phyloP scores from a whole-genome alignment of 495 filamentous ascomycete genomes.

The Amphirosellinia nigrospora region DNA sequence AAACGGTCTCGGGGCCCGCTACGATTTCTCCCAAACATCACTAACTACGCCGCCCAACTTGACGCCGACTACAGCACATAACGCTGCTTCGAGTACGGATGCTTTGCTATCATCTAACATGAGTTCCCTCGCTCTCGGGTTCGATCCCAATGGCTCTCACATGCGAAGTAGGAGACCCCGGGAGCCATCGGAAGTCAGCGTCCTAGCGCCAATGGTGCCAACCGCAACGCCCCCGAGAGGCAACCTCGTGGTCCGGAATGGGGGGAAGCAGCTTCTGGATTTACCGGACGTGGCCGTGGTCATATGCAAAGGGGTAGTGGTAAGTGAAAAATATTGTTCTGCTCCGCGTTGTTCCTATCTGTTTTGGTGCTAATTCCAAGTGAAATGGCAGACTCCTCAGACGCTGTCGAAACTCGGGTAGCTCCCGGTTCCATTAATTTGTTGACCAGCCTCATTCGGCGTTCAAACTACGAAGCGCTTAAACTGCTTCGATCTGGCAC shows the following conservation, averaged over 20 bases:
- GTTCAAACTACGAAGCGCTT: background rate
- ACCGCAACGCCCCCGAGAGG: slow-evolving; percentile 74
- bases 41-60: slow-evolving; percentile 72
- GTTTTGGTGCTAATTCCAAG: slow-evolving; percentile 23
- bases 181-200: slow-evolving; percentile 90
- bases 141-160: slow-evolving; percentile 56
- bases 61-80: slow-evolving; percentile 75
- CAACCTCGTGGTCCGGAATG: slow-evolving; percentile 89
- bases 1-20: slow-evolving; percentile 49
- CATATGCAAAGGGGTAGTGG: slow-evolving; percentile 84
- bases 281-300: slow-evolving; percentile 69
- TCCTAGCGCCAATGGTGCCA: slow-evolving; percentile 67
- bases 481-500: background rate
- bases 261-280: slow-evolving; percentile 65
- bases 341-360: background rate
- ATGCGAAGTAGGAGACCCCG: slow-evolving; percentile 52
- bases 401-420: slow-evolving; percentile 40
- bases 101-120: slow-evolving; percentile 61
- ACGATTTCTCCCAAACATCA: slow-evolving; percentile 62
- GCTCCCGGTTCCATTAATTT: slow-evolving; percentile 38
- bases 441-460: background rate
- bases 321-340: slow-evolving; percentile 34
- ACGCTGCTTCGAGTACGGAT: slow-evolving; percentile 57
- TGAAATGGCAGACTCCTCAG: slow-evolving; percentile 40
- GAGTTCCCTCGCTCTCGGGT: slow-evolving; percentile 67